phyloP scores from a whole-genome alignment of 768 basidiomycete species.

The Russula sp. region DNA sequence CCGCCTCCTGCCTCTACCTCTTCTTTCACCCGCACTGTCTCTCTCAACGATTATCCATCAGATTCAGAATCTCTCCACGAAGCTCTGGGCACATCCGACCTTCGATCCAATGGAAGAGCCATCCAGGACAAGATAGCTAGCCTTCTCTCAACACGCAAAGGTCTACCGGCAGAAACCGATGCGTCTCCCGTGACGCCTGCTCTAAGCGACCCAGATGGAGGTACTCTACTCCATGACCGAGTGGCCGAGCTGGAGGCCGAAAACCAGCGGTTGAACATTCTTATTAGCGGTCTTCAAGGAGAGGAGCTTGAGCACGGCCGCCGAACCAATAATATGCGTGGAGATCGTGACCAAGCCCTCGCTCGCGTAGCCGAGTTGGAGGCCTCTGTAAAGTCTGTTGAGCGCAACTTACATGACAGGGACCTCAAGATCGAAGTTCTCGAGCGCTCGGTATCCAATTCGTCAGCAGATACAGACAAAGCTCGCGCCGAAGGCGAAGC shows the following conservation, averaged over 20 bases:
- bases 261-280: constrained; percentile 50
- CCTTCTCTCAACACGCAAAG: constrained; percentile 40
- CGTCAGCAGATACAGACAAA: constrained; percentile 45
- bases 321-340: constrained; percentile 36
- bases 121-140: constrained; percentile 51
- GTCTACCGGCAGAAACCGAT: constrained; percentile 20
- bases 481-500: constrained; percentile 46
- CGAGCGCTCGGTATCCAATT: constrained; percentile 44
- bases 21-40: constrained; percentile 40
- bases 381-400: constrained; percentile 41
- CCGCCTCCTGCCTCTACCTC: constrained; percentile 52
- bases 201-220: constrained; percentile 6
- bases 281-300: constrained; percentile 24
- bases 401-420: constrained; percentile 46
- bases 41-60: constrained; percentile 38
- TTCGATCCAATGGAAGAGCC: constrained; percentile 39
- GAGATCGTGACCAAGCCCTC: constrained; percentile 47
- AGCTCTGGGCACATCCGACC: constrained; percentile 20
- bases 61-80: constrained; percentile 26
- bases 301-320: constrained; percentile 27
- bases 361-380: constrained; percentile 45
- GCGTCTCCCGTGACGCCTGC: constrained; percentile 22
- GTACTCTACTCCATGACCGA: constrained; percentile 44
- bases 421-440: constrained; percentile 47
- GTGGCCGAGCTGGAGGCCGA: constrained; percentile 68